phyloP scores from a whole-genome alignment of 2,329 filamentous ascomycete genomes.

The Fusarium sp. region DNA sequence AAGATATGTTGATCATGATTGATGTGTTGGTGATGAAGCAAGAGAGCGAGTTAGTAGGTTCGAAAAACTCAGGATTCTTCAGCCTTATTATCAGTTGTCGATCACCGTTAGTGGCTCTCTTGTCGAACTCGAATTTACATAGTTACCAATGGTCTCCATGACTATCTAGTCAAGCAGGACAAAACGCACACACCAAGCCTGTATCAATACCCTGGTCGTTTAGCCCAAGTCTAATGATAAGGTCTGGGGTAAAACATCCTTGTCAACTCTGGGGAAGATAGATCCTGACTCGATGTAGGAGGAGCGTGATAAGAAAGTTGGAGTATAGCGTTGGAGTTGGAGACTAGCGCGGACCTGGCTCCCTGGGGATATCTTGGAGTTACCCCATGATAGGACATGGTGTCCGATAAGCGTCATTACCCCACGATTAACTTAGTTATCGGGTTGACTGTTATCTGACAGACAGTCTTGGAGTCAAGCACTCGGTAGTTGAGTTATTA shows the following conservation, averaged over 20 bases:
- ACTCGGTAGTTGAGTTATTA: background rate
- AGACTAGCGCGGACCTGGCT: constrained; percentile 3
- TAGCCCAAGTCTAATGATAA: constrained; percentile 14
- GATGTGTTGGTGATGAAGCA: background rate
- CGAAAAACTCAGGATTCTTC: background rate
- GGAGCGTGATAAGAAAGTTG: constrained; percentile 17
- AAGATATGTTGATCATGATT: background rate
- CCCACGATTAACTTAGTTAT: constrained; percentile 12
- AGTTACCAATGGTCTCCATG: background rate
- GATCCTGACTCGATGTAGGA: constrained; percentile 14
- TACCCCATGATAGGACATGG: constrained; percentile 10
- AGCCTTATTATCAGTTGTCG: constrained; percentile 19
- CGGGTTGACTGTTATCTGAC: background rate
- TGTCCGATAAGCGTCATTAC: constrained; percentile 11
- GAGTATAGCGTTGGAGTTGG: constrained; percentile 19
- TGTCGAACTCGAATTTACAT: constrained; percentile 6
- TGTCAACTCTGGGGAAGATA: constrained; percentile 23
- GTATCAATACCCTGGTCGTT: background rate
- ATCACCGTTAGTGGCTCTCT: background rate
- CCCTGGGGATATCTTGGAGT: constrained; percentile 43
- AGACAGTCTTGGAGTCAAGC: background rate
- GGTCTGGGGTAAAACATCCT: constrained; percentile 21
- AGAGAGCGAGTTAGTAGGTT: background rate
- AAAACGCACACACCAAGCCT: background rate
- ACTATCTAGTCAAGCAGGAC: background rate